Conservation (phyloP, 1,139 yeast genomes). For the Pichia sp. region DNA sequence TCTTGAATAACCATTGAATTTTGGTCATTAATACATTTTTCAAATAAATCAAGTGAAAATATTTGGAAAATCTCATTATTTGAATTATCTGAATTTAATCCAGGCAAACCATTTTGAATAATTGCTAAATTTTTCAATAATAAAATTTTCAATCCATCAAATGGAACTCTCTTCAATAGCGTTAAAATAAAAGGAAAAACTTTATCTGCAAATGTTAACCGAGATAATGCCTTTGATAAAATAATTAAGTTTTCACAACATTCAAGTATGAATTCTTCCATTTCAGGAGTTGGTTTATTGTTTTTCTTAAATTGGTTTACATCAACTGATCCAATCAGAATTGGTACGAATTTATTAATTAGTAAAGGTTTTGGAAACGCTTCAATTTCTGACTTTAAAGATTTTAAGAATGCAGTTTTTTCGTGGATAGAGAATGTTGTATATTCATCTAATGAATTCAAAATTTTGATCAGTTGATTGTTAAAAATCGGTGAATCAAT, state of each 20-base stretch:
- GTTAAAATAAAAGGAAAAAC: conserved; percentile 44
- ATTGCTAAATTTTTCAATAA: conserved; percentile 37
- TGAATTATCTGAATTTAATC: conserved; percentile 31
- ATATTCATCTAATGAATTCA: conserved; percentile 79
- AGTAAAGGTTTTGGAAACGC: conserved; percentile 68
- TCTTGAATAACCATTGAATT: conserved; percentile 25
- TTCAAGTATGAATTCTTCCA: conserved; percentile 45
- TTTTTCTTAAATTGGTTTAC: conserved; percentile 26
- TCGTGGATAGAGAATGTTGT: conserved; percentile 69
- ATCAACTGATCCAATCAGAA: conserved; percentile 42
- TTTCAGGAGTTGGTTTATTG: conserved; percentile 31
- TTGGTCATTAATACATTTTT: conserved; percentile 21
- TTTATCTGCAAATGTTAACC: conserved; percentile 69
- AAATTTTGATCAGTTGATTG: conserved; percentile 75
- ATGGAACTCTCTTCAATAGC: conserved; percentile 32
- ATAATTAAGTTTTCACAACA: conserved; percentile 52
- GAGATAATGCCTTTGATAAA: conserved; percentile 65
- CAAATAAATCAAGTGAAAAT: conserved; percentile 26
- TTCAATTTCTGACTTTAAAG: conserved; percentile 50
- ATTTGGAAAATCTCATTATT: conserved; percentile 20
- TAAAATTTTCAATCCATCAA: conserved; percentile 27
- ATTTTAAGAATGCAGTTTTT: conserved; percentile 60
- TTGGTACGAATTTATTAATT: conserved; percentile 69
- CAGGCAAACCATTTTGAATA: conserved; percentile 43
- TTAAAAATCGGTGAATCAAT: conserved; percentile 55